Evolutionary conservation across 2,329 filamentous ascomycete genomes (phyloP), one percentile per base, ranked within the genome.

Genomic region (Cordyceps farinosa): DNA sequence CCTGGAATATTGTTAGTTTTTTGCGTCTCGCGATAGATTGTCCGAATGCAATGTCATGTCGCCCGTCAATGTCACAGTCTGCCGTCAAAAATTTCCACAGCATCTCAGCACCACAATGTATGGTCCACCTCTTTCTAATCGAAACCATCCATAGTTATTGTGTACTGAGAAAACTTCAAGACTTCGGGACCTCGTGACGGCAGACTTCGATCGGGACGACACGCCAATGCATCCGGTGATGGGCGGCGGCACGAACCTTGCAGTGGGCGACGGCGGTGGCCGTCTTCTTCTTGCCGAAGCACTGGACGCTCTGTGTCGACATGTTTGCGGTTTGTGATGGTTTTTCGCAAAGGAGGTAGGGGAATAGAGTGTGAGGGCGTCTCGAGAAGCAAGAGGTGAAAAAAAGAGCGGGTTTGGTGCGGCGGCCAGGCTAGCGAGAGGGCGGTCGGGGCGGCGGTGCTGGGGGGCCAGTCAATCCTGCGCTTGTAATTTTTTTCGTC

Each of bases 241-340:
- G 38, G 34, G 36, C 10, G 22, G 22, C 45, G 55, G 59, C 52
- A 77, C 82, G 79, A 85, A 91, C 88, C 88, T 94, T 93, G 90
- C 90, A 94, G 85, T 94, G 91, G 80, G 91, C 92, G 83, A 96
- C 92, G 77, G 88, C 89, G 70, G 89, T 91, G 75, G 92, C 92
- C 78, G 88, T 92, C 87, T 91, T 92, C 87, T 93, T 93, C 90
- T 97, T 97, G 89, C 93, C 93, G 90, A 98, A 97, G 90, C 92
- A 97, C 88, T 97, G 92, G 76, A 92, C 90, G 82, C 87, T 90
- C 83, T 90, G 89, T 74, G 85, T 83, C 76, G 90, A 89, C 88
- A 92, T 91, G 58, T 56, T 58, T 64, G 59, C 63, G 58, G 56
- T 59, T 50, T 59, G 56, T 59, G 56, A 59, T 59, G 56, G 56